Evolutionary conservation across 441 rosid species (phyloP).

Genomic region (Raphanus hybrid): DNA sequence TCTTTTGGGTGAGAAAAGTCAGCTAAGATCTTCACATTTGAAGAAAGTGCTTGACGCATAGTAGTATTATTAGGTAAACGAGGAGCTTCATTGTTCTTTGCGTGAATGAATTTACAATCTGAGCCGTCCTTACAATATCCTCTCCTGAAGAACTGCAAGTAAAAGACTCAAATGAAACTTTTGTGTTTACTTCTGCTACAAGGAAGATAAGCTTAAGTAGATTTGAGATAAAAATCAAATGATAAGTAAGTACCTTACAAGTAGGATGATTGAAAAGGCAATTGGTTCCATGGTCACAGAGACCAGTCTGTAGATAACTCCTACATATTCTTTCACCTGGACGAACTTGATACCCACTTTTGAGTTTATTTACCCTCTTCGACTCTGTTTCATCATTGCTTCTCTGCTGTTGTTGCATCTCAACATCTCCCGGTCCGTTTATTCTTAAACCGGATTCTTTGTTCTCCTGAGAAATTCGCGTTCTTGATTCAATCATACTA

Average conservation of each 20-base stretch:
- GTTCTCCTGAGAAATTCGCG: not conserved
- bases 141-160: not conserved
- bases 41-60: not conserved
- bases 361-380: not conserved
- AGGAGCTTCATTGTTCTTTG: not conserved
- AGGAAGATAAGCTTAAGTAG: not conserved
- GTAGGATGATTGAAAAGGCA: conserved; percentile 65
- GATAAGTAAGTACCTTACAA: not conserved
- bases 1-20: not conserved
- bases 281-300: conserved; percentile 58
- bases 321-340: conserved; percentile 37
- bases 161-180: not conserved
- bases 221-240: not conserved
- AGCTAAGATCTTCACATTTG: not conserved
- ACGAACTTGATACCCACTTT: conserved; percentile 1
- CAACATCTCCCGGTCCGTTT: not conserved
- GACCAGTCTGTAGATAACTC: not conserved
- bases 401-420: not conserved
- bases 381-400: not conserved
- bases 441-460: not conserved
- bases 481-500: not conserved
- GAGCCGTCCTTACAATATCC: not conserved
- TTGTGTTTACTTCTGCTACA: not conserved
- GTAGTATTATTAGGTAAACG: not conserved
- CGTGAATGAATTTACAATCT: not conserved